Evolutionary conservation across 208 protist species (phyloP).

Genomic region (Acanthamoeba divionensis): DNA sequence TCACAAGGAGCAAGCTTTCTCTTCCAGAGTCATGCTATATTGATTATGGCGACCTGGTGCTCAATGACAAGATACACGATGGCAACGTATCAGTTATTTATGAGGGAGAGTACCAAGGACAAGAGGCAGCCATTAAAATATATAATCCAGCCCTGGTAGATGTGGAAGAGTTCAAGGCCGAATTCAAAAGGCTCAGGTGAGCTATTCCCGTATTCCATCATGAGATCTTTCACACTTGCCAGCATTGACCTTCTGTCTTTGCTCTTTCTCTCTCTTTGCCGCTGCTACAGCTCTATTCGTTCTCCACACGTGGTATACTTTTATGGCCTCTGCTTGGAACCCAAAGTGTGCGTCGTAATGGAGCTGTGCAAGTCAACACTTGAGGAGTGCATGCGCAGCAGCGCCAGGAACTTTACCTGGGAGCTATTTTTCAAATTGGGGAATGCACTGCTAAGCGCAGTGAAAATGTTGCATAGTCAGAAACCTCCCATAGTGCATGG

Average conservation of each 20-base stretch:
- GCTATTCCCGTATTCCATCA: not conserved
- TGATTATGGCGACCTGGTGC: not conserved
- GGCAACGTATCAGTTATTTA: not conserved
- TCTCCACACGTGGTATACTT: slow-evolving; percentile 21
- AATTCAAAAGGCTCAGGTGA: not conserved
- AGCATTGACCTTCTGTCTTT: not conserved
- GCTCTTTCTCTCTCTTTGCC: not conserved
- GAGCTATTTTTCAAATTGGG: slow-evolving; percentile 1
- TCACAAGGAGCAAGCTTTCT: not conserved
- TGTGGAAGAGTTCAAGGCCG: not conserved
- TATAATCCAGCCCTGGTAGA: not conserved
- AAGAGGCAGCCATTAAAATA: not conserved
- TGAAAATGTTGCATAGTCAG: not conserved
- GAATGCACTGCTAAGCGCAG: not conserved
- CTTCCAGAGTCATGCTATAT: not conserved
- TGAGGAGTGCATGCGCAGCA: not conserved
- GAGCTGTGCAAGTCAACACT: not conserved
- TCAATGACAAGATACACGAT: slow-evolving; percentile 14
- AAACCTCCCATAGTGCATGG: not conserved
- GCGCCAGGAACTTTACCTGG: not conserved
- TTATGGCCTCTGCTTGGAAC: slow-evolving; percentile 3
- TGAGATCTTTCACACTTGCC: not conserved
- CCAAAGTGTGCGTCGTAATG: slow-evolving; percentile 25
- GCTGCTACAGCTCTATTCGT: not conserved
- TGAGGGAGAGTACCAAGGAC: not conserved